Evolutionary conservation across 2,329 filamentous ascomycete species (phyloP).

Genomic region (Diaporthe vexans): DNA sequence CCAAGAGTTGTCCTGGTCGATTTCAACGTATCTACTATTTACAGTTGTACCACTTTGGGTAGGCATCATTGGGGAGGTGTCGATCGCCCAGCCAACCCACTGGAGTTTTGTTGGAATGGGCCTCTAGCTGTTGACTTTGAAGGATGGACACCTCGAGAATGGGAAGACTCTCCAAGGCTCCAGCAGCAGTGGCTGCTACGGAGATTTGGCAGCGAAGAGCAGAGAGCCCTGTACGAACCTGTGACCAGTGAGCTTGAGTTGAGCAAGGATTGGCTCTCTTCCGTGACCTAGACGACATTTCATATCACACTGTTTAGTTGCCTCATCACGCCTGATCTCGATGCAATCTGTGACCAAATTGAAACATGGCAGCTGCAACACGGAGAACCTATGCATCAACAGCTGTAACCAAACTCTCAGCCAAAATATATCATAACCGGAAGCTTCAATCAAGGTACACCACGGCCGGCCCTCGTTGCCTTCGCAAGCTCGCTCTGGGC

Average conservation of each 20-base stretch:
- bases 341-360: no score
- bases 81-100: neutral
- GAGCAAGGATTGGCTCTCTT: neutral
- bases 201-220: neutral
- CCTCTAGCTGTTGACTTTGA: neutral
- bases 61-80: neutral
- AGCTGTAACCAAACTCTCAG: no score
- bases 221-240: slow-evolving; percentile 2
- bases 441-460: slow-evolving; percentile 63
- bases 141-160: neutral
- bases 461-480: slow-evolving; percentile 72
- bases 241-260: neutral
- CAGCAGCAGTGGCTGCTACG: slow-evolving; percentile 2
- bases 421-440: no score
- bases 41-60: neutral
- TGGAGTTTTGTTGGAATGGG: neutral
- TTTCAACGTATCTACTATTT: neutral
- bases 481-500: slow-evolving; percentile 71
- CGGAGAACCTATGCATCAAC: no score
- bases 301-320: no score
- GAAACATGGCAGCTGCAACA: no score
- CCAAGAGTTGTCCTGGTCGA: neutral
- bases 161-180: neutral
- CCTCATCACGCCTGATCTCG: no score
- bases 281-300: no score